phyloP scores from a whole-genome alignment of 2,329 filamentous ascomycete genomes.

The Fusarium hostae region DNA sequence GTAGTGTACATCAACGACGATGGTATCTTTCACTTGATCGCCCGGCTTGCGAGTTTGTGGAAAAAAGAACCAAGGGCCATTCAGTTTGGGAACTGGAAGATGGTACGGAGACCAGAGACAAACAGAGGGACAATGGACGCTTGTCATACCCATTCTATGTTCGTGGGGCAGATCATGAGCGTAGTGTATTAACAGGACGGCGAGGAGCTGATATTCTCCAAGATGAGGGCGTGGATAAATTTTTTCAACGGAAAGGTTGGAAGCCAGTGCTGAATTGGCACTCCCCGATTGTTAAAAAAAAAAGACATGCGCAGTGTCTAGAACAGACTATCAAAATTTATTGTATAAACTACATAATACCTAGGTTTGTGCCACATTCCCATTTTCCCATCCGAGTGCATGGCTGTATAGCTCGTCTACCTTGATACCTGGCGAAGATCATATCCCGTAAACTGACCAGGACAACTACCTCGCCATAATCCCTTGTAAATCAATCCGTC shows the following conservation, averaged over 20 bases:
- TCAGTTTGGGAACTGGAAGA: constrained; percentile 18
- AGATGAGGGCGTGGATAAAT: constrained; percentile 70
- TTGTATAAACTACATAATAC: constrained; percentile 32
- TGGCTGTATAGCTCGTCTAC: constrained; percentile 31
- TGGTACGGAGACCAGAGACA: not conserved
- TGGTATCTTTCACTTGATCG: constrained; percentile 76
- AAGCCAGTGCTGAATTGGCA: constrained; percentile 53
- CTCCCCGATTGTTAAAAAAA: constrained; percentile 5
- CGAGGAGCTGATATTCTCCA: constrained; percentile 66
- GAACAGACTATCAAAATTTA: constrained; percentile 9
- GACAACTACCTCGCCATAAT: constrained; percentile 1
- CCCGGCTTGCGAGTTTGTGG: constrained; percentile 65
- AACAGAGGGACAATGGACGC: constrained; percentile 23
- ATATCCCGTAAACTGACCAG: constrained; percentile 6
- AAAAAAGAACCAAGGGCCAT: constrained; percentile 43
- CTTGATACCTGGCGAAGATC: constrained; percentile 9
- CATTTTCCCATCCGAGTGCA: constrained; percentile 10
- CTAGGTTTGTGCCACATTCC: constrained; percentile 14
- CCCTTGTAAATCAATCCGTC: constrained; percentile 16
- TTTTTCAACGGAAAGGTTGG: constrained; percentile 70
- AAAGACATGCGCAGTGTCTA: not conserved
- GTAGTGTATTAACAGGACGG: constrained; percentile 74
- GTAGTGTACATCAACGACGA: constrained; percentile 72
- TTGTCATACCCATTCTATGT: constrained; percentile 70
- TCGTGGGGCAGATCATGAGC: constrained; percentile 67